Evolutionary conservation across 352 stramenopile species (phyloP), one percentile per base, ranked within the genome.

Genomic region (Globisporangium alternatum): DNA sequence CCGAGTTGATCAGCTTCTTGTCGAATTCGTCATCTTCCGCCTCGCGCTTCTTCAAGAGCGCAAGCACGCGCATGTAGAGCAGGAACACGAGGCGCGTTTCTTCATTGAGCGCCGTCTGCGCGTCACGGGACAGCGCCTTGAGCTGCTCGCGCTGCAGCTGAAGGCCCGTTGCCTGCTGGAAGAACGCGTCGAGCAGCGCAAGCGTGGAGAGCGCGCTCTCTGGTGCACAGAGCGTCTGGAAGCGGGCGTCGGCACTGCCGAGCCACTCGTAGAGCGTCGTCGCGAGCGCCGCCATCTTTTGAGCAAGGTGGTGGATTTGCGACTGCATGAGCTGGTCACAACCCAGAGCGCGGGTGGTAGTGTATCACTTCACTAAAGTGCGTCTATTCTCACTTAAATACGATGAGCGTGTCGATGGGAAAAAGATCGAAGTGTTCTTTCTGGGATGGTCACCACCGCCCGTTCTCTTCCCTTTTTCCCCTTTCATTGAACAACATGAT

Each of bases 1-100:
- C 64, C 22, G 75, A 60, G 13, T 60, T 35, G 9, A 75, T 21
- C 28, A 84, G 69, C 31, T 52, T 22, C n/a, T 37, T 57, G 15
- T 57, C 52, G 3, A 41, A 17, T 3, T 2, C 4, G 3, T 30
- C 30, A 12, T 44, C 28, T 25, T 33, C 12, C 3, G 15, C 35
- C 10, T 41, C 13, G 1, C 22, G 54, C 6, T 56, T 56, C 35
- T 41, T 47, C 5, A 68, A 30, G 0, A 64, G 56, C 37, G 47
- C 21, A 6, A 62, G 35, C 10, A 62, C 56, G 13, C 63, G 63
- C 63, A 68, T 62, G 22, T 64, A 64, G 6, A 68, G 35, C 45
- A 68, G 45, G 28, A 68, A 58, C 47, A 68, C 56, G 28, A 60
- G 55, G 2, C 55, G 63, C 19, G 63, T 51, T 13, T 64, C 55